Base-by-base conservation (phyloP, 305 asterid species). In the Striga hermonthica region DNA sequence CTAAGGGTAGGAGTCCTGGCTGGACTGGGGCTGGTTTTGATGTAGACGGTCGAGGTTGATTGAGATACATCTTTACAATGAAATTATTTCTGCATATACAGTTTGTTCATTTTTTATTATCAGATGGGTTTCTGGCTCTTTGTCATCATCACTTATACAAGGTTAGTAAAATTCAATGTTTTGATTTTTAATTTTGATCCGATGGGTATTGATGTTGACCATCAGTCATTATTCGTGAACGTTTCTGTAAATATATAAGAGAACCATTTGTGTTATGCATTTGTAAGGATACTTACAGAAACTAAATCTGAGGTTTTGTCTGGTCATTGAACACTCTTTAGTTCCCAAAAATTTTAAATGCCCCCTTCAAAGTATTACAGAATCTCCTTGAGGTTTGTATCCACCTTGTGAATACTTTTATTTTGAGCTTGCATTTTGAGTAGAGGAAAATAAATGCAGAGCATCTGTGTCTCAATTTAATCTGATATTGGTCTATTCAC, bases 11-110 rank as follows among this genome's bases (percentile, higher is more conserved):
- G 75, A 83, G 78, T 64, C 77, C 86, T 60, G 95, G 95, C 73
- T 93, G 97, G 99, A 93, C 94, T 1, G 96, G 99, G 43, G 82
- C 99, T 59, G 97, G 97, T 66, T 93, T 93, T 79, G 94, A 92
- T 73, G 92, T 89, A 16, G 95, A 91, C 65, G 79, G 88, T 64
- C 79, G 95, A 84, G 81, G 82, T 75, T 87, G 78, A 90, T 62
- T 64, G 59, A 54, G 68, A 72, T 69, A 31, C 52, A 22, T 22
- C 31, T 22, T 22, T 22, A 70, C 50, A 55, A 50, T 38, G 43
- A 69, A 65, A 52, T 52, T 71, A 10, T 22, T 35, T 60, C 68
- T 53, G 14, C 50, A 58, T 43, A 12, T 56, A 60, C 57, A 56
- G 16, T 40, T 57, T 55, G 52, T 71, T 49, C 47, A 36, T 22